Evolutionary conservation across 176 grass and related monocot genomes (phyloP).

Genomic region (Areca catechu): DNA sequence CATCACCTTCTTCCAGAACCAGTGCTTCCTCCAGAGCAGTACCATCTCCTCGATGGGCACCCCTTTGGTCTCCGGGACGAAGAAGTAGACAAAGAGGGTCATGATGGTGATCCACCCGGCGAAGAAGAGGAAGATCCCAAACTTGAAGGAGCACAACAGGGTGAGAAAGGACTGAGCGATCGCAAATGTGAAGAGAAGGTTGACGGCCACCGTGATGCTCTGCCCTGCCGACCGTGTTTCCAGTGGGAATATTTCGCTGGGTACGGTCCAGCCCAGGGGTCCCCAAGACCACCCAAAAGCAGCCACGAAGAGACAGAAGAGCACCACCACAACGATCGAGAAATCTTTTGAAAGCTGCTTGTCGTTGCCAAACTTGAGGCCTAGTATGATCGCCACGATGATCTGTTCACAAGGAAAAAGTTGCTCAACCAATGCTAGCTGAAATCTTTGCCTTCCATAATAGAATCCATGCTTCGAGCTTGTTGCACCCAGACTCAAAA

Average conservation of each 20-base stretch:
- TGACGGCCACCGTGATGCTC: conserved; percentile 89
- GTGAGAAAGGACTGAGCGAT: conserved; percentile 69
- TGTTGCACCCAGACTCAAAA: too few relatives aligned
- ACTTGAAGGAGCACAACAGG: conserved; percentile 68
- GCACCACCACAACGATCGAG: conserved; percentile 60
- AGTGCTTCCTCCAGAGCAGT: conserved; percentile 79
- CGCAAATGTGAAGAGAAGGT: conserved; percentile 69
- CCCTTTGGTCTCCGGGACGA: conserved; percentile 81
- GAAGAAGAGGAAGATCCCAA: conserved; percentile 94
- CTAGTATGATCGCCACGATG: conserved; percentile 70
- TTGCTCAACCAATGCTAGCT: too few relatives aligned
- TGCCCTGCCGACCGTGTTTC: conserved; percentile 86
- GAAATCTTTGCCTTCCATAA: too few relatives aligned
- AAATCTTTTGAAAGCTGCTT: conserved; percentile 56
- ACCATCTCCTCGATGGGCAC: conserved; percentile 88
- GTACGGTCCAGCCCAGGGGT: conserved; percentile 78
- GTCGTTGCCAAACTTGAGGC: conserved; percentile 50
- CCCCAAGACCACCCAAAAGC: conserved; percentile 97
- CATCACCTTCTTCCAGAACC: conserved; percentile 70
- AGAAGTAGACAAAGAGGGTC: conserved; percentile 61
- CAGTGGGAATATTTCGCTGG: conserved; percentile 89
- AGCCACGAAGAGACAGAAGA: conserved; percentile 84
- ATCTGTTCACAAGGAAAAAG: conserved; percentile 24
- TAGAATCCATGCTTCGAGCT: too few relatives aligned
- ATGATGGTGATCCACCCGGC: conserved; percentile 68